phyloP scores from a whole-genome alignment of 176 grass and related monocot species.

The Carex cristatella region DNA sequence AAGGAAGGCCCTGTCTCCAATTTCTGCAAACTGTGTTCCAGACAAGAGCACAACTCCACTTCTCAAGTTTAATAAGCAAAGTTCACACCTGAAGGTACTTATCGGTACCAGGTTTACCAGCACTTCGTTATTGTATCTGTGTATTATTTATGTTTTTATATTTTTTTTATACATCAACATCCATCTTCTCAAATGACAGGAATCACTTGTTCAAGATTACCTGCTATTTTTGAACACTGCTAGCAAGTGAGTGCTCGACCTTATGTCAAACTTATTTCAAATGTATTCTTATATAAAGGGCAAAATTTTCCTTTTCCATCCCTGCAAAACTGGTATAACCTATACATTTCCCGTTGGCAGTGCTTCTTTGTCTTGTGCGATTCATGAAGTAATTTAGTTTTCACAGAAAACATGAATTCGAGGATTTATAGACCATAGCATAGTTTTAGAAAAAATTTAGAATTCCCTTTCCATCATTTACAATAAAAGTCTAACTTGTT shows the following conservation, averaged over 20 bases:
- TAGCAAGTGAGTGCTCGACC: conserved; percentile 51
- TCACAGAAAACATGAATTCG: not conserved
- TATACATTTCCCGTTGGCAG: not conserved
- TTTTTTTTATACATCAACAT: conserved; percentile 1
- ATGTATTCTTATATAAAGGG: not conserved
- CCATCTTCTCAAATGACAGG: conserved; percentile 33
- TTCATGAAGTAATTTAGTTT: not conserved
- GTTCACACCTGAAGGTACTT: conserved; percentile 63
- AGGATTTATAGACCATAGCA: not conserved
- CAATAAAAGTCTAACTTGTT: conserved; percentile 25
- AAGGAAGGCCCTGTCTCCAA: conserved; percentile 72
- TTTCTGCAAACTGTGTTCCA: conserved; percentile 50
- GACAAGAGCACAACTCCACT: conserved; percentile 53
- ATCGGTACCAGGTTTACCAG: not conserved
- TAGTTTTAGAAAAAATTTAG: not conserved
- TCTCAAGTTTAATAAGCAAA: conserved; percentile 54
- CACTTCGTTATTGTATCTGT: not conserved
- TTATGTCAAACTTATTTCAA: conserved; percentile 6
- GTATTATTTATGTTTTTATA: conserved; percentile 10
- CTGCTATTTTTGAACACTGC: conserved; percentile 72
- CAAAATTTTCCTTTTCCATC: not conserved
- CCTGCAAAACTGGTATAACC: not conserved
- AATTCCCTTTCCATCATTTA: not conserved
- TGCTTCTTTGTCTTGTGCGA: not conserved
- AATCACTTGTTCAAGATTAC: conserved; percentile 71